A percentile compares a stretch with the other conserved stretches of the same genome.
Evolutionary conservation across 768 basidiomycete genomes (phyloP).

Genomic region (Rubroboletus satanas): DNA sequence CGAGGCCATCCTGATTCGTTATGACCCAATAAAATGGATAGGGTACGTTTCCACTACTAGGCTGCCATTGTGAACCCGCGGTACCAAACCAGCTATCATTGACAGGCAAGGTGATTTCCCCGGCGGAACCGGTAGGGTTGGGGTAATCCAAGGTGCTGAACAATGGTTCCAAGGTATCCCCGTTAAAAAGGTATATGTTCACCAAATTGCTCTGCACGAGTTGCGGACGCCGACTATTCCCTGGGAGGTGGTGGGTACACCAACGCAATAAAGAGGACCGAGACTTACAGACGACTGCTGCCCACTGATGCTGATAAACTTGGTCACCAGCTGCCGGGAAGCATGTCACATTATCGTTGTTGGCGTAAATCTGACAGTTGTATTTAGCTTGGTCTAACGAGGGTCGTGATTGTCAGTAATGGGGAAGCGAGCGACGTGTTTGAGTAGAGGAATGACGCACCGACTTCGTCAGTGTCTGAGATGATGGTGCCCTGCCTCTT

Average conservation of each 20-base stretch:
- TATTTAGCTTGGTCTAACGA: slow-evolving; percentile 36
- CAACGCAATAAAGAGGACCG: slow-evolving; percentile 5
- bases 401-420: slow-evolving; percentile 10
- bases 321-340: slow-evolving; percentile 55
- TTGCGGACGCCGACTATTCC: slow-evolving; percentile 72
- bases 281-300: slow-evolving; percentile 75
- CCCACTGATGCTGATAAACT: slow-evolving; percentile 72
- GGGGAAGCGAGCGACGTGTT: slow-evolving; percentile 4
- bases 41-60: slow-evolving; percentile 44
- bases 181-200: slow-evolving; percentile 76
- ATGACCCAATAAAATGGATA: slow-evolving; percentile 80
- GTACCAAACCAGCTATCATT: slow-evolving; percentile 75
- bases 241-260: slow-evolving; percentile 36
- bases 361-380: slow-evolving; percentile 52
- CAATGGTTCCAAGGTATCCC: slow-evolving; percentile 53
- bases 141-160: slow-evolving; percentile 44
- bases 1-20: slow-evolving; percentile 54
- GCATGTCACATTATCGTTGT: slow-evolving; percentile 75
- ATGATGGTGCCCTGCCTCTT: slow-evolving; percentile 26
- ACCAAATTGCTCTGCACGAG: slow-evolving; percentile 60
- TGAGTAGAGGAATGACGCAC: slow-evolving; percentile 21
- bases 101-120: slow-evolving; percentile 50
- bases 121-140: slow-evolving; percentile 54
- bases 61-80: slow-evolving; percentile 44
- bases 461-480: slow-evolving; percentile 23